Conservation (phyloP, 1,284 basidiomycete species). For the Sanguinoderma infundibulare region DNA sequence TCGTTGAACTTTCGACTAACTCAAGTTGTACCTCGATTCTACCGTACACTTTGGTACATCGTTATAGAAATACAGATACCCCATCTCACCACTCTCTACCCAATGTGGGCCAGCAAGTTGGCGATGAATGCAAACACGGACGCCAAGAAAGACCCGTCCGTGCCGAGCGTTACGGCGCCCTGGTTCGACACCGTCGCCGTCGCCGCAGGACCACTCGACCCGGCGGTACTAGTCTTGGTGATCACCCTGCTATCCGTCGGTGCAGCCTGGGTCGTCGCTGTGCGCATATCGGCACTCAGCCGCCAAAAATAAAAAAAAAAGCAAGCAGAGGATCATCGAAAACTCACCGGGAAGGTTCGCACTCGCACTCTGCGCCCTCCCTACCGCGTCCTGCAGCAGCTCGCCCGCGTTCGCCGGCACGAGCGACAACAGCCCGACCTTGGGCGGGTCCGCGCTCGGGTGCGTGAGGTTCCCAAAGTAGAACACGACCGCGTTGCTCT, state of each 20-base stretch:
- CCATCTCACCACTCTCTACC: no score
- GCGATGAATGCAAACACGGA: no score
- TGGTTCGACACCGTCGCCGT: neutral
- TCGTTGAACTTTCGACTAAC: no score
- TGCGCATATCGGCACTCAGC: slow-evolving; percentile 5
- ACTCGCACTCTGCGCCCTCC: slow-evolving; percentile 40
- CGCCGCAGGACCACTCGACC: neutral
- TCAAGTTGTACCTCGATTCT: no score
- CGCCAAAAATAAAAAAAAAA: no score
- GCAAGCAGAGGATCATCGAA: no score
- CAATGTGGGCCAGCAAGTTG: no score
- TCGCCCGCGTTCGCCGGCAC: slow-evolving; percentile 56
- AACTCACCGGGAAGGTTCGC: slow-evolving; percentile 35
- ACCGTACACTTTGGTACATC: no score
- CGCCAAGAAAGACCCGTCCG: no score
- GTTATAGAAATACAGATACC: no score
- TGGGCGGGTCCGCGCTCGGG: slow-evolving; percentile 64
- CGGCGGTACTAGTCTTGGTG: neutral
- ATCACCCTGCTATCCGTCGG: neutral
- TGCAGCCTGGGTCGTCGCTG: slow-evolving; percentile 5
- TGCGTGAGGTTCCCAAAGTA: slow-evolving; percentile 69
- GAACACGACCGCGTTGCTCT: slow-evolving; percentile 52
- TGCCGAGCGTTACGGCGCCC: neutral
- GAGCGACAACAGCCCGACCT: slow-evolving; percentile 70
- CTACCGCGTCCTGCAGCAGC: slow-evolving; percentile 44